Evolutionary conservation across 305 asterid genomes (phyloP).

Genomic region (Withania somnifera): DNA sequence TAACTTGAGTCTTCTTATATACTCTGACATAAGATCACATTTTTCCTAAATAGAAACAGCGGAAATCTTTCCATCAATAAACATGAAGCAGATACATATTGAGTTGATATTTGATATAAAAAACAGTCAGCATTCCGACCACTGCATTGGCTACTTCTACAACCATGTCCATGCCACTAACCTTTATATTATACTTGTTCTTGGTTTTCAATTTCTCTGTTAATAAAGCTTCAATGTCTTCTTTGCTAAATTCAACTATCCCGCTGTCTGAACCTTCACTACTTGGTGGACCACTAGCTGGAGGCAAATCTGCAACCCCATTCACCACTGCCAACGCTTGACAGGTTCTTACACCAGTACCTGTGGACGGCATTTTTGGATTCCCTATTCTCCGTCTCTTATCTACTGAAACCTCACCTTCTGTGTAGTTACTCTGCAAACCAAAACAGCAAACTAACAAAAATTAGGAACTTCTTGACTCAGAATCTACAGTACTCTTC

Average conservation of each 20-base stretch:
- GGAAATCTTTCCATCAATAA: neutral
- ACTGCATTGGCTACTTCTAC: neutral
- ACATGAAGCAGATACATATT: neutral
- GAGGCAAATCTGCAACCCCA: conserved; percentile 64
- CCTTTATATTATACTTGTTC: conserved; percentile 61
- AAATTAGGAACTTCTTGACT: neutral
- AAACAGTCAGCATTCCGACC: neutral
- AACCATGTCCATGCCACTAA: conserved; percentile 6
- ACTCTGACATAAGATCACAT: conserved; percentile 52
- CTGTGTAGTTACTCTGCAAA: conserved; percentile 42
- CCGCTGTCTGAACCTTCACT: conserved; percentile 54
- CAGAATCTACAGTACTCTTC: neutral
- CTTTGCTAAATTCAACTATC: conserved; percentile 53
- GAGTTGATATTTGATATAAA: neutral
- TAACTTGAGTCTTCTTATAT: conserved; percentile 60
- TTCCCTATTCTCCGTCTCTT: conserved; percentile 61
- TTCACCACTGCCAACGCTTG: conserved; percentile 73
- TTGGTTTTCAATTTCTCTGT: conserved; percentile 56
- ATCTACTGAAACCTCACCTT: conserved; percentile 47
- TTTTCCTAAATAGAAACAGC: conserved; percentile 46
- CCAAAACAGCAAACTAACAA: neutral
- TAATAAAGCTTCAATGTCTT: conserved; percentile 61
- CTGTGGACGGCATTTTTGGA: conserved; percentile 44
- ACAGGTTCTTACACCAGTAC: conserved; percentile 31
- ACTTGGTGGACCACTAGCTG: conserved; percentile 42